phyloP scores from a whole-genome alignment of 306 rosid species.

The Quercus glauca region DNA sequence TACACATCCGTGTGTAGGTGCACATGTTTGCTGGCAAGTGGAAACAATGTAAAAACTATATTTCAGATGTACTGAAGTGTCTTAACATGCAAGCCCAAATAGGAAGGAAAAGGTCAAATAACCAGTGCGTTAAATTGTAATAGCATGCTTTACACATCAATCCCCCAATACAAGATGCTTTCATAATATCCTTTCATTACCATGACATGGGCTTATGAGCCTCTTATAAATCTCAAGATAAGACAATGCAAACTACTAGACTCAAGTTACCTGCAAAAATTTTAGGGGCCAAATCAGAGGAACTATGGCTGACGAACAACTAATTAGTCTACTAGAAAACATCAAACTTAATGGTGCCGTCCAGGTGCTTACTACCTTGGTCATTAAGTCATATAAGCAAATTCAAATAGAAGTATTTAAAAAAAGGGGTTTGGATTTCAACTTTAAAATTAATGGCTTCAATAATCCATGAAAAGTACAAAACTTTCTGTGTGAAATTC shows the following conservation, averaged over 20 bases:
- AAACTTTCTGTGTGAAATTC: no score
- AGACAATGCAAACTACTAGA: neutral
- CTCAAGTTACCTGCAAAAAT: neutral
- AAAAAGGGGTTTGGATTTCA: no score
- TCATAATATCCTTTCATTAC: neutral
- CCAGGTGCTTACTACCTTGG: neutral
- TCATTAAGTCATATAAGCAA: neutral
- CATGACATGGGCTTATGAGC: neutral
- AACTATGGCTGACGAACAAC: neutral
- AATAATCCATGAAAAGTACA: no score
- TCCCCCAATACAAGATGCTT: neutral
- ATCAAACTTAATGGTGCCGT: neutral
- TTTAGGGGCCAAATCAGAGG: neutral
- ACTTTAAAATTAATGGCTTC: no score
- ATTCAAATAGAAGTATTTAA: no score
- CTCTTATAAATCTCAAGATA: neutral
- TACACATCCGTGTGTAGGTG: neutral
- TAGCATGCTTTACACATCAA: neutral
- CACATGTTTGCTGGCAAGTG: neutral
- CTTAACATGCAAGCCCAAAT: neutral
- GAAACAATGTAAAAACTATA: neutral
- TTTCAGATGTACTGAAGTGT: neutral
- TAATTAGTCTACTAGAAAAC: conserved; percentile 12
- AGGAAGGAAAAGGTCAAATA: neutral
- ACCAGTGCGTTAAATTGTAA: neutral